Base-by-base conservation (phyloP, 352 stramenopile species). In the Phytophthora pini region DNA sequence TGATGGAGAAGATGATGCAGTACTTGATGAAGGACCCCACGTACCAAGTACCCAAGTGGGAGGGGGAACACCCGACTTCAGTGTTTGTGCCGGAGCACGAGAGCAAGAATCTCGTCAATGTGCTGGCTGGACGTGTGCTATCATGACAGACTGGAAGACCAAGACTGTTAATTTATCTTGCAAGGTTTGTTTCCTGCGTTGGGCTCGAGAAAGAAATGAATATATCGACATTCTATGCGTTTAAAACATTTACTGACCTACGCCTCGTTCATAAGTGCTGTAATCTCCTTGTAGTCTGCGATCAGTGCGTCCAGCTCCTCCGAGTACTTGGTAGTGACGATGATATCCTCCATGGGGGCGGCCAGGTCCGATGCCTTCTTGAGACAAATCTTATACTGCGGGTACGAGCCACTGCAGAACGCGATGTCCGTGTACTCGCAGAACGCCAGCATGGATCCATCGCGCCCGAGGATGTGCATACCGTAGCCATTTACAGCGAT, bases 401-500 rank as follows among this genome's bases (percentile, higher is more conserved):
- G 75, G 53, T 86, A 86, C 27, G 76, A 58, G 4, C 80, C 81
- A 31, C 77, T 77, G 44, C 72, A 89, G 55, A 80, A 84, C 8
- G 72, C 66, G 5, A 93, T 72, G 48, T 94, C 82, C 2, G 61
- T 32, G 63, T 91, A 91, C 46, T 92, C 84, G 55, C 79, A 92
- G 38, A 82, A 87, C 9, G 68, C 77, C 8, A 98, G 57, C 43
- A 89, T 75, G 8, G 78, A 68, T 34, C 82, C 77, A 56, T 91
- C 75, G 2, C 85, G 74, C n/a, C 76, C 76, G 20, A 98, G 72
- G 48, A 98, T 92, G 67, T 97, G 88, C 71, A 98, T 83, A n/a
- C 94, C 94, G 34, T 92, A 88, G 34, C 82, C 78, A 72, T 98
- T 97, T 58, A 97, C 90, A 11, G 80, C 90, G 5, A 98, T 67